phyloP scores from a whole-genome alignment of 2,329 filamentous ascomycete genomes.

The Colletotrichum sp. region DNA sequence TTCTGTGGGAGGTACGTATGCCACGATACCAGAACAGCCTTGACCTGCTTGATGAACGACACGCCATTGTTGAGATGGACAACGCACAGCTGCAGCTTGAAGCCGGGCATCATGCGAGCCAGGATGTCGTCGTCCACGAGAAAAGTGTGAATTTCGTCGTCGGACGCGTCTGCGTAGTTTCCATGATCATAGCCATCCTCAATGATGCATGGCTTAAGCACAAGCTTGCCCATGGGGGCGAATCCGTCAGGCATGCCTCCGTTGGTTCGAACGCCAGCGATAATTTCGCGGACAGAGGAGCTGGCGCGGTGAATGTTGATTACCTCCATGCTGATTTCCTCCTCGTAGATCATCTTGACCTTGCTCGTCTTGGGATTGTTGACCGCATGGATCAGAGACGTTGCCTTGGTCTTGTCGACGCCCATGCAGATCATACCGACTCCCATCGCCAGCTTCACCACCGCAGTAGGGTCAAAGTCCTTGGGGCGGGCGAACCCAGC shows the following conservation, averaged over 20 bases:
- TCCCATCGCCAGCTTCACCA: conserved; percentile 50
- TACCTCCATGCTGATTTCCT: conserved; percentile 67
- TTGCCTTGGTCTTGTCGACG: not conserved
- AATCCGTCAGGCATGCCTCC: conserved; percentile 35
- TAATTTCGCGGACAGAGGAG: conserved; percentile 42
- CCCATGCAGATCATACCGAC: conserved; percentile 27
- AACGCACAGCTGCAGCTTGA: conserved; percentile 64
- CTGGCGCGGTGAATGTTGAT: conserved; percentile 52
- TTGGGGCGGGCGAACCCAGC: conserved; percentile 36
- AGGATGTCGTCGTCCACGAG: conserved; percentile 69
- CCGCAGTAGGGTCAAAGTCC: conserved; percentile 42
- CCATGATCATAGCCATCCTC: conserved; percentile 51
- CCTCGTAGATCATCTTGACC: conserved; percentile 42
- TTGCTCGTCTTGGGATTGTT: conserved; percentile 25
- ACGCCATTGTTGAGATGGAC: conserved; percentile 66
- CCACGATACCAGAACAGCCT: conserved; percentile 63
- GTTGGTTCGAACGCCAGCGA: conserved; percentile 40
- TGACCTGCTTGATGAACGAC: conserved; percentile 66
- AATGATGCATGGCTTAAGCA: conserved; percentile 48
- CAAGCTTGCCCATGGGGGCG: conserved; percentile 48
- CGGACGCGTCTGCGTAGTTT: not conserved
- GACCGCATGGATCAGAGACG: not conserved
- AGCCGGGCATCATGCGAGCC: conserved; percentile 63
- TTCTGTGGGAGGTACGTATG: conserved; percentile 71
- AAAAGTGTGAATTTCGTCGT: conserved; percentile 46